Conservation (phyloP, 352 stramenopile genomes). For the Phytophthora nicotianae region DNA sequence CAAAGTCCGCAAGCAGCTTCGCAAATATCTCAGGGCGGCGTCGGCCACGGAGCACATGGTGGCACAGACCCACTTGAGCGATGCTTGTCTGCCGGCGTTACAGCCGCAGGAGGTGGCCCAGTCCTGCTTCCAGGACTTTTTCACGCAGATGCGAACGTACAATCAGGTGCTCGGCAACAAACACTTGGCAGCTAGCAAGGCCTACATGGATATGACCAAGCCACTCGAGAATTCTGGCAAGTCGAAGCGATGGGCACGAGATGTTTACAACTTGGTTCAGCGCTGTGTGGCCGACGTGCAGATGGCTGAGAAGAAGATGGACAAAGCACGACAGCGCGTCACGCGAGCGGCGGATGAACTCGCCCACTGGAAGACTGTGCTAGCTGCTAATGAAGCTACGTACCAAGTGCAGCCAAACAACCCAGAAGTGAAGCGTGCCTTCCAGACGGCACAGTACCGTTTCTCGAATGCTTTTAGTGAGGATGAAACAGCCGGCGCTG, state of each 20-base stretch:
- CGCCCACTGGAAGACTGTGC: slow-evolving; percentile 73
- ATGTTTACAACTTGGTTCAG: slow-evolving; percentile 84
- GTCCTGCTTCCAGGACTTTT: slow-evolving; percentile 81
- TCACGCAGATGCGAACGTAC: slow-evolving; percentile 78
- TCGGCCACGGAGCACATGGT: slow-evolving; percentile 81
- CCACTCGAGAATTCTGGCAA: slow-evolving; percentile 80
- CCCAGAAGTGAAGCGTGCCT: slow-evolving; percentile 71
- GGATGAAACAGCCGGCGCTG: slow-evolving; percentile 54
- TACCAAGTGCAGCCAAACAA: slow-evolving; percentile 83
- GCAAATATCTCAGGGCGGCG: slow-evolving; percentile 84
- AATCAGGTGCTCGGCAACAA: slow-evolving; percentile 82
- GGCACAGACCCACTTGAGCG: slow-evolving; percentile 79
- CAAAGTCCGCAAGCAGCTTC: slow-evolving; percentile 81
- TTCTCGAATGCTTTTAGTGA: slow-evolving; percentile 73
- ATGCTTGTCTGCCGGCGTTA: slow-evolving; percentile 75
- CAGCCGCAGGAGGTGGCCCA: slow-evolving; percentile 83
- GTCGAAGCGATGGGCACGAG: slow-evolving; percentile 72
- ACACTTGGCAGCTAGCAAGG: slow-evolving; percentile 76
- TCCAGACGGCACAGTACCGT: slow-evolving; percentile 62
- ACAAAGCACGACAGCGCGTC: slow-evolving; percentile 67
- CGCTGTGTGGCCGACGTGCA: slow-evolving; percentile 77
- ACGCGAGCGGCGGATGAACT: slow-evolving; percentile 72
- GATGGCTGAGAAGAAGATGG: slow-evolving; percentile 78
- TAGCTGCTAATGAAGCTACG: slow-evolving; percentile 82
- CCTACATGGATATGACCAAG: slow-evolving; percentile 76